Percentiles rank a stretch among this genome's conserved stretches.
phyloP scores from a whole-genome alignment of 805 yeast genomes.

The Yarrowia divulgata region DNA sequence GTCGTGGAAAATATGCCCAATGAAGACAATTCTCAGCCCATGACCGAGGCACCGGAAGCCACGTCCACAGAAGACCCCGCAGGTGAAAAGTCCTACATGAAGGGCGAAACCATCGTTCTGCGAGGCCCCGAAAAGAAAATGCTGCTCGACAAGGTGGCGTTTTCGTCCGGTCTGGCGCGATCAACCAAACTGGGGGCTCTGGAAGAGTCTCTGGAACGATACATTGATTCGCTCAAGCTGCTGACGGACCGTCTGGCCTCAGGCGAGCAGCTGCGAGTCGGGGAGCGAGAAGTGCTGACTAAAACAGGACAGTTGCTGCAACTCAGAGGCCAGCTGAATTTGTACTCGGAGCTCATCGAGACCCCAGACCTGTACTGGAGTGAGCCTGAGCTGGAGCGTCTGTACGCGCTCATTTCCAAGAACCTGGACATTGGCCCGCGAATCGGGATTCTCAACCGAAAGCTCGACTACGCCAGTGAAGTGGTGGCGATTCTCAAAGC shows the following conservation, averaged over 20 bases:
- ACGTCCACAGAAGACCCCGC: conserved; percentile 33
- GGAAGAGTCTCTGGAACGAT: conserved; percentile 74
- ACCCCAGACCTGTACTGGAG: conserved; percentile 95
- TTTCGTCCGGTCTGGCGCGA: conserved; percentile 84
- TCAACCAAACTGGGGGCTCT: conserved; percentile 84
- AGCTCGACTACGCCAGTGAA: conserved; percentile 89
- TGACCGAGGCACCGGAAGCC: conserved; percentile 31
- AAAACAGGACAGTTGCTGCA: conserved; percentile 78
- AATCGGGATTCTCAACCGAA: conserved; percentile 78
- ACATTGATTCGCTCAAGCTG: conserved; percentile 65
- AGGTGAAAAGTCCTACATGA: conserved; percentile 55
- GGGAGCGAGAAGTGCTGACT: conserved; percentile 61
- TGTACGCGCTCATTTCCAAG: conserved; percentile 73
- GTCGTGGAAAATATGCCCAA: conserved; percentile 54
- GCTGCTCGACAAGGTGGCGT: conserved; percentile 81
- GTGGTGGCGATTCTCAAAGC: conserved; percentile 80
- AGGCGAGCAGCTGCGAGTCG: conserved; percentile 61
- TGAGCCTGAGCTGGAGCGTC: conserved; percentile 81
- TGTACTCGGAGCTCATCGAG: conserved; percentile 87
- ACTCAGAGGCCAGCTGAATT: conserved; percentile 79
- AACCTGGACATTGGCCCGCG: conserved; percentile 79
- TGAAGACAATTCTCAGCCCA: conserved; percentile 42
- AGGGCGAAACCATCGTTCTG: conserved; percentile 76
- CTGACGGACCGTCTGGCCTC: conserved; percentile 71
- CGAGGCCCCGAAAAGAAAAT: conserved; percentile 60